Evolutionary conservation across 192 early-diverging fungal genomes (phyloP).

Genomic region (Entophlyctis luteolus): DNA sequence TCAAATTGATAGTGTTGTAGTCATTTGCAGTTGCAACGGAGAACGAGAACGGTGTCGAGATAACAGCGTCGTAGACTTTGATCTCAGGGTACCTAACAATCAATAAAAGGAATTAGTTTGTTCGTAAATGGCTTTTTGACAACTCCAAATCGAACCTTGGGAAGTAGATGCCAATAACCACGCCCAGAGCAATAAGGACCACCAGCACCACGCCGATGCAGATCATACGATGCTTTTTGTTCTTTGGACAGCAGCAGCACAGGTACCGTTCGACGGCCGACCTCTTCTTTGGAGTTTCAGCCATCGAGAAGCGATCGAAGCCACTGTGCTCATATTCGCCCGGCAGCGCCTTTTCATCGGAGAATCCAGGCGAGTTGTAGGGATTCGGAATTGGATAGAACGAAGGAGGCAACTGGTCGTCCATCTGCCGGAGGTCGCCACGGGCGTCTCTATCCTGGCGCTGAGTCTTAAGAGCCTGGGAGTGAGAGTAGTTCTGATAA

Average conservation of each 20-base stretch:
- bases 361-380: too few relatives aligned
- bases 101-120: neutral
- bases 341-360: too few relatives aligned
- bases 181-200: neutral
- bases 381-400: too few relatives aligned
- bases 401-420: too few relatives aligned
- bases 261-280: too few relatives aligned
- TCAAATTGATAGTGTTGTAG: neutral
- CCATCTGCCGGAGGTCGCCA: too few relatives aligned
- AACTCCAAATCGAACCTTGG: conserved; percentile 9
- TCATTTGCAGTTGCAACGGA: neutral
- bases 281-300: too few relatives aligned
- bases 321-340: too few relatives aligned
- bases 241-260: conserved; percentile 19
- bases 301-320: too few relatives aligned
- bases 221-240: conserved; percentile 19
- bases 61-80: neutral
- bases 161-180: conserved; percentile 20
- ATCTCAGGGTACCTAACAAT: neutral
- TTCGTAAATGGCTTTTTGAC: neutral
- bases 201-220: conserved; percentile 8
- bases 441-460: too few relatives aligned
- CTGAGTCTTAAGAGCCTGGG: too few relatives aligned
- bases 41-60: neutral
- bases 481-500: too few relatives aligned